Evolutionary conservation across 169 alveolate species (phyloP).

Genomic region (Cryptosporidium ubiquitum): DNA sequence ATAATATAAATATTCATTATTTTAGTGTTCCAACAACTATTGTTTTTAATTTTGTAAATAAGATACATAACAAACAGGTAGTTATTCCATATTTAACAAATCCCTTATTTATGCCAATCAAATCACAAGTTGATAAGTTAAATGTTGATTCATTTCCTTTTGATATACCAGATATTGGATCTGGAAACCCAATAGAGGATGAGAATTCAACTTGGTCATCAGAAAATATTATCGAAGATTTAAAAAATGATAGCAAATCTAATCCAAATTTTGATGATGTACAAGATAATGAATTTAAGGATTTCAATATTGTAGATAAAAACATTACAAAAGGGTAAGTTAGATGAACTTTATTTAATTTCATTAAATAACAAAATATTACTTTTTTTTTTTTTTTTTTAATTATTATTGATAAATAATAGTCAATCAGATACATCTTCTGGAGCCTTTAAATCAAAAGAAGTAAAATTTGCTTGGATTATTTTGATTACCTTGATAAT

Average conservation of each 20-base stretch:
- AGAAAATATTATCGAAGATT: neutral
- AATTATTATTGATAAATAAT: neutral
- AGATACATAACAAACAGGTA: constrained; percentile 26
- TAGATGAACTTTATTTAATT: too few species aligned
- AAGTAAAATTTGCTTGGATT: neutral
- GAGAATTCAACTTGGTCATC: neutral
- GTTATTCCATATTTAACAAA: constrained; percentile 45
- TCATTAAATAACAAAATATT: neutral
- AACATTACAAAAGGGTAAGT: constrained; percentile 53
- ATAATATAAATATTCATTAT: neutral
- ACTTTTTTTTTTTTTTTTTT: neutral
- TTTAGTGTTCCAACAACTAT: constrained; percentile 43
- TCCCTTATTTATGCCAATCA: constrained; percentile 63
- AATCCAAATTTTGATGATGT: neutral
- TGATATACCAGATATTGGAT: constrained; percentile 48
- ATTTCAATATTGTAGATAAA: neutral
- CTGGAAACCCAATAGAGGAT: constrained; percentile 42
- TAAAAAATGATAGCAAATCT: neutral
- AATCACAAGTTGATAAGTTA: neutral
- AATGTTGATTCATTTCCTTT: constrained; percentile 26
- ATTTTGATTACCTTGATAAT: too few species aligned
- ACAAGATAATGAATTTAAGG: neutral
- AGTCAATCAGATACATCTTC: neutral
- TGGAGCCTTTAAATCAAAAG: neutral
- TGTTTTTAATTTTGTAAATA: constrained; percentile 28